Base-by-base conservation (phyloP, 352 stramenopile species). In the Pythium utonaiense region DNA sequence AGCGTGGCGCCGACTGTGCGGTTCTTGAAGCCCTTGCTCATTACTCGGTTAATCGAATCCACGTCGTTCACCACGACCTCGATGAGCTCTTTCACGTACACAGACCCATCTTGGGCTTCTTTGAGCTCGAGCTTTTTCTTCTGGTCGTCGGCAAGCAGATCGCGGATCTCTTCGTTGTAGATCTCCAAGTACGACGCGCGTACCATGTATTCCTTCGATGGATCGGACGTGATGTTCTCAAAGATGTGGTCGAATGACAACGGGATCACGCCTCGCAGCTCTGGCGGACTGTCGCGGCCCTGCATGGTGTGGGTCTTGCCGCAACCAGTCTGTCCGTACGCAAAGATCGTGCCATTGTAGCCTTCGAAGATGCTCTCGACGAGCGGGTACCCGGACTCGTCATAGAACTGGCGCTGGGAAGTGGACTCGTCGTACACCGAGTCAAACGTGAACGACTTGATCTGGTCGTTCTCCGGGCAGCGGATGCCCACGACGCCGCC, bases 91-190 rank as follows among this genome's bases (percentile, higher is more conserved):
- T 97, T 91, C 24, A 98, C 87, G 66, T 93, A 97, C 5, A 96
- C 86, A 1, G 79, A 78, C 8, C 80, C 78, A 31, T 91, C 76
- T 6, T 75, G 75, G 33, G 84, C 77, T 57, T 98, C 93, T 33
- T 96, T 91, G 27, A 97, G 69, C 27, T 91, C 74, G 54, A 96
- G 66, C 69, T 84, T 85, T 63, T 94, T 84, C 69, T 93, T 86
- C 21, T 75, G 44, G 66, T 89, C 77, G 45, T 97, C 82, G 12
- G 52, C 64, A 10, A 98, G 76, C 16, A 98, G 65, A 65, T 98
- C 94, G 21, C 86, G 78, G 49, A 98, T 96, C 53, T 96, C 88
- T 57, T 98, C 93, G 59, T 98, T 98, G 80, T 98, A 98, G 49
- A 98, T 97, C 65, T 98, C 93, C 21, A 98, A 73, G 68, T 97